phyloP scores from a whole-genome alignment of 2,329 filamentous ascomycete species.

The Coleophoma eucalyptorum region DNA sequence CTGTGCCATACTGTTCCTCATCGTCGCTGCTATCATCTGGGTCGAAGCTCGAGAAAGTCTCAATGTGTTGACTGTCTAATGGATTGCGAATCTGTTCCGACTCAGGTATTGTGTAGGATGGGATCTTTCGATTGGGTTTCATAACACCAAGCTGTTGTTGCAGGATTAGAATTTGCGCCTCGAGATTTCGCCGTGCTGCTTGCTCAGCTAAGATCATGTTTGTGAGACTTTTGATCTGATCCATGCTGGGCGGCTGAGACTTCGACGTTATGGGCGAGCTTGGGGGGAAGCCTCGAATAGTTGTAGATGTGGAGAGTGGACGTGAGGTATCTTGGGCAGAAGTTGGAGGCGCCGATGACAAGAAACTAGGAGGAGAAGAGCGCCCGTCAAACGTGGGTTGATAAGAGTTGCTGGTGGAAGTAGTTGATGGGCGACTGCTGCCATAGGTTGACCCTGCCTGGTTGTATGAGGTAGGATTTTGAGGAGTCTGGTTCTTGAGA shows the following conservation, averaged over 20 bases:
- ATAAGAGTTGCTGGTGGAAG: slow-evolving; percentile 19
- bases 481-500: slow-evolving; percentile 7
- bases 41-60: slow-evolving; percentile 23
- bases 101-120: slow-evolving; percentile 11
- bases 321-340: slow-evolving; percentile 11
- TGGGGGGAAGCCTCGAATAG: slow-evolving; percentile 21
- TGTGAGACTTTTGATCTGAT: slow-evolving; percentile 47
- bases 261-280: slow-evolving; percentile 21
- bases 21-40: slow-evolving; percentile 20
- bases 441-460: slow-evolving; percentile 17
- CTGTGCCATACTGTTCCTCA: slow-evolving; percentile 30
- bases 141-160: slow-evolving; percentile 19
- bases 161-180: slow-evolving; percentile 51
- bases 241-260: slow-evolving; percentile 28
- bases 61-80: neutral
- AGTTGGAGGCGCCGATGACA: slow-evolving; percentile 1
- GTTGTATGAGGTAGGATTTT: slow-evolving; percentile 5
- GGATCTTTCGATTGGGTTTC: neutral
- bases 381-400: slow-evolving; percentile 15
- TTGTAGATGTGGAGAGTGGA: slow-evolving; percentile 27
- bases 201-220: slow-evolving; percentile 54
- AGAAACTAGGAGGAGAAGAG: slow-evolving; percentile 6
- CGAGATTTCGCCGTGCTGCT: slow-evolving; percentile 49
- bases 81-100: slow-evolving; percentile 4
- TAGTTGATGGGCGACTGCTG: slow-evolving; percentile 21